Base-by-base conservation (phyloP, 306 rosid species). In the Biancaea sappan region DNA sequence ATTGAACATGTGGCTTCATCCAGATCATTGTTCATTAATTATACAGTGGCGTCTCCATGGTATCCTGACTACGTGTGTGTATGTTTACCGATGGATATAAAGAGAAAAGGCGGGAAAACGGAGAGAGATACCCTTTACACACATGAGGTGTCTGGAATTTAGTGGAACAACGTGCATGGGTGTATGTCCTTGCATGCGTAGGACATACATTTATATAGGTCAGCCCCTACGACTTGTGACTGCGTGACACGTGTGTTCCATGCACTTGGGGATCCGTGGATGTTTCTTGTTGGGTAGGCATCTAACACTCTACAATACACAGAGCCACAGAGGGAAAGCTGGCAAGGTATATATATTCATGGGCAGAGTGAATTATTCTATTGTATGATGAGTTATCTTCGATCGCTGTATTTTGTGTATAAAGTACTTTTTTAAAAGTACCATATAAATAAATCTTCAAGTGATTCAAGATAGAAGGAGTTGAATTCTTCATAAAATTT, bases 201-300 rank as follows among this genome's bases (percentile, higher is more conserved):
- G n/a, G n/a, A n/a, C n/a, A 7, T 7, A 38, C 12, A 2, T 6
- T 6, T 34, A 6, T 6, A 15, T 58, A 28, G 64, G 22, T 15
- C 51, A 46, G 48, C 19, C 51, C 51, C 21, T 13, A 46, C 12
- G 19, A 0, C 7, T 34, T 18, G 15, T 61, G 46, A 28, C n/a
- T 61, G 26, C 28, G 24, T 61, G 67, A 61, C 46, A 61, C 67
- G 46, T 61, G 47, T 3, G 21, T 38, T 13, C 19, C 69, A 13
- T 52, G 66, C 76, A 72, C 82, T 51, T 59, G 2, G 9, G 80
- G 83, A 76, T 84, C 63, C 74, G 73, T 71, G 73, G 69, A 51
- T 84, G 91, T 87, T 75, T 85, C 82, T 85, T 70, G 81, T 76
- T 85, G 74, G 84, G 80, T 66, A 24, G 78, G 66, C 77, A 50